These are phyloP conservation scores for Neurospora intermedia DNA, from an alignment of 495 filamentous ascomycete genomes.

Conservation along the genomic window DNA sequence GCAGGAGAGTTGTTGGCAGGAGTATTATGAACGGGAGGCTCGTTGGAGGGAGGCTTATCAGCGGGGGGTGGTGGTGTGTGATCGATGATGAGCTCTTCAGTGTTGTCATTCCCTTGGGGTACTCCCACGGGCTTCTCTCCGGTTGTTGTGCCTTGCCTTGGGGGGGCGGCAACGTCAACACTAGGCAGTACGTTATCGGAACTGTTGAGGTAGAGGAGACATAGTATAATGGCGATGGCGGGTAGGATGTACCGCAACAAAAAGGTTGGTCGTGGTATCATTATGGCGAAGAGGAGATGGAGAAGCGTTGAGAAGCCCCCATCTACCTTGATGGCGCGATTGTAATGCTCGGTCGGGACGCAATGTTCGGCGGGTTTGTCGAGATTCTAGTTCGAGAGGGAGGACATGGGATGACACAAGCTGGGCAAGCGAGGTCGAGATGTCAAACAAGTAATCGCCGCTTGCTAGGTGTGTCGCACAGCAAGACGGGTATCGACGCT, in stretches of 20 bases:
- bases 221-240: not conserved
- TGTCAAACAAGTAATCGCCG: not conserved
- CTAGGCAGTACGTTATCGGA: not conserved
- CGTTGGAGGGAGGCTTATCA: not conserved
- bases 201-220: not conserved
- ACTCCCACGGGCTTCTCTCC: not conserved
- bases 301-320: not conserved
- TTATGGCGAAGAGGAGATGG: not conserved
- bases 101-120: not conserved
- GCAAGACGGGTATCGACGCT: not conserved
- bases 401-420: not conserved
- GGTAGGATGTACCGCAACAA: not conserved
- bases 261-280: not conserved
- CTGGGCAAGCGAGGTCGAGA: not conserved
- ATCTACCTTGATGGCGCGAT: not conserved
- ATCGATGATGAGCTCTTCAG: not conserved
- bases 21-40: not conserved
- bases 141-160: not conserved
- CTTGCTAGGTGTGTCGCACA: not conserved
- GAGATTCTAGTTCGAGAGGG: not conserved
- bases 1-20: not conserved
- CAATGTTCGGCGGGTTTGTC: not conserved
- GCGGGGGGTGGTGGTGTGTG: not conserved
- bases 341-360: not conserved
- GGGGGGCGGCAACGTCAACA: not conserved